Conservation (phyloP, 2,329 filamentous ascomycete species). For the Hypoxylon sp. region DNA sequence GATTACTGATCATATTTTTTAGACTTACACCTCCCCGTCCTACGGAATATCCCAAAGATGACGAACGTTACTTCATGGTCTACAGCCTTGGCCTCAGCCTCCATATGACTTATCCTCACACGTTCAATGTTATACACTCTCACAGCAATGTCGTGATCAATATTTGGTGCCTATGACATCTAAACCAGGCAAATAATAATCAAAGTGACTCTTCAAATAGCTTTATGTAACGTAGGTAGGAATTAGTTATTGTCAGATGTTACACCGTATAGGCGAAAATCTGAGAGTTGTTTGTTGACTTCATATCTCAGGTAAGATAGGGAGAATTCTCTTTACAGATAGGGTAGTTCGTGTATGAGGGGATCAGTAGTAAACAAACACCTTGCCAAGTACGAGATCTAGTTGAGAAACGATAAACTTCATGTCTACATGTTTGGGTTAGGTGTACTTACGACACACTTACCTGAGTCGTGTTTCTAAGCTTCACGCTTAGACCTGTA, state of each 20-base stretch:
- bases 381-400: neutral
- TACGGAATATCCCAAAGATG: conserved; percentile 4
- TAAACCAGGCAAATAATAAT: neutral
- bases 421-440: neutral
- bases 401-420: neutral
- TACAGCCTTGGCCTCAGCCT: conserved; percentile 33
- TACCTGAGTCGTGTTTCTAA: conserved; percentile 38
- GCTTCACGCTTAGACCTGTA: conserved; percentile 16
- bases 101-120: conserved; percentile 22
- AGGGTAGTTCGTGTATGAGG: neutral
- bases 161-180: neutral
- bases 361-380: neutral
- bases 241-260: no score
- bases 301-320: neutral
- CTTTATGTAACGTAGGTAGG: neutral
- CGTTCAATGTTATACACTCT: conserved; percentile 11
- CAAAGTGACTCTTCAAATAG: neutral
- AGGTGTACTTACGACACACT: conserved; percentile 1
- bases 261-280: no score
- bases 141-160: neutral
- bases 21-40: conserved; percentile 27
- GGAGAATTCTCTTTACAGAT: neutral
- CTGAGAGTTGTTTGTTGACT: no score
- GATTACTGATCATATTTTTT: conserved; percentile 43
- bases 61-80: conserved; percentile 8